Evolutionary conservation across 2,329 filamentous ascomycete species (phyloP).

Genomic region (Metarhizium sp.): DNA sequence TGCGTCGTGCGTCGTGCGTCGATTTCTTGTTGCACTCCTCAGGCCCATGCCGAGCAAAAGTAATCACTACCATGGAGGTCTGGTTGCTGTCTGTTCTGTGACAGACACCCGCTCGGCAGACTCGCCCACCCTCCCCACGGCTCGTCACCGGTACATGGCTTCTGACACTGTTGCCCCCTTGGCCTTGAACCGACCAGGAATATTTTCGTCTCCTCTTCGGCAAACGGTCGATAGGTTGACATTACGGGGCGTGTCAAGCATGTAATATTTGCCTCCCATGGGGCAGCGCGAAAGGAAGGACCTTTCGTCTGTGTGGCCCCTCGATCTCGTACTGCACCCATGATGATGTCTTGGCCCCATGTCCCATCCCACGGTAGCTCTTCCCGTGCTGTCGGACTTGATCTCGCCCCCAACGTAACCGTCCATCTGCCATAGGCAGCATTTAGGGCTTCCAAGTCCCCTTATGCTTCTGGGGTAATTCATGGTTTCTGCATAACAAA

Average conservation of each 20-base stretch:
- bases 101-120: slow-evolving; percentile 7
- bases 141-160: slow-evolving; percentile 19
- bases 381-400: slow-evolving; percentile 11
- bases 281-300: slow-evolving; percentile 3
- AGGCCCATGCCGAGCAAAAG: slow-evolving; percentile 1
- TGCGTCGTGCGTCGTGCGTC: background rate
- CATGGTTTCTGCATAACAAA: slow-evolving; percentile 1
- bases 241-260: slow-evolving; percentile 2
- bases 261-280: background rate
- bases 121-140: slow-evolving; percentile 6
- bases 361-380: slow-evolving; percentile 8
- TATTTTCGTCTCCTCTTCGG: slow-evolving; percentile 8
- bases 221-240: slow-evolving; percentile 21
- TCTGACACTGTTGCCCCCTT: slow-evolving; percentile 3
- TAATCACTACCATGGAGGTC: background rate
- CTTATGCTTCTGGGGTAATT: slow-evolving; percentile 8
- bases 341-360: slow-evolving; percentile 9
- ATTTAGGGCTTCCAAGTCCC: slow-evolving; percentile 16
- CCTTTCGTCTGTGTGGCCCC: background rate
- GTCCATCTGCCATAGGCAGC: slow-evolving; percentile 12
- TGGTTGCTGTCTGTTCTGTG: background rate
- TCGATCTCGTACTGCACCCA: slow-evolving; percentile 7
- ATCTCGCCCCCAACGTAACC: slow-evolving; percentile 14
- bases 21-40: no score
- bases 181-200: slow-evolving; percentile 1